Conservation (phyloP, 495 filamentous ascomycete species). For the Xylaria curta region DNA sequence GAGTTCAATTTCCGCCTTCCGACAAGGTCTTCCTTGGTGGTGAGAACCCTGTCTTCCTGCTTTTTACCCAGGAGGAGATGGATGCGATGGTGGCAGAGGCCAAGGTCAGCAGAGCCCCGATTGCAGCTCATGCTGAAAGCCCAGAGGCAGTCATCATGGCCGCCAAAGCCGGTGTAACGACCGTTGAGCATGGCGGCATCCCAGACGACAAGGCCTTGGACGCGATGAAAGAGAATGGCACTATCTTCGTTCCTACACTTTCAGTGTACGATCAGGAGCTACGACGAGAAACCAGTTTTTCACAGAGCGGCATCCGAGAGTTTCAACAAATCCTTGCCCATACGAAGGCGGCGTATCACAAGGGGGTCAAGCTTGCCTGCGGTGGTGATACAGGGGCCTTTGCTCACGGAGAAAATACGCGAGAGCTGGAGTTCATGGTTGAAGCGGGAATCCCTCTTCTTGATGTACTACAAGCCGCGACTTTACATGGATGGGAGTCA, state of each 20-base stretch:
- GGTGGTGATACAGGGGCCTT: constrained; percentile 61
- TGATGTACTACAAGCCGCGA: constrained; percentile 53
- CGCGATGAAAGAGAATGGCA: constrained; percentile 46
- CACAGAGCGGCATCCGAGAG: not conserved
- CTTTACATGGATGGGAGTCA: constrained; percentile 57
- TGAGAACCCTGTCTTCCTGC: constrained; percentile 50
- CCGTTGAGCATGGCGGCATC: constrained; percentile 57
- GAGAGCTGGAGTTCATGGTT: constrained; percentile 58
- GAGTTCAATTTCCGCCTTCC: constrained; percentile 31
- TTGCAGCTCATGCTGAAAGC: constrained; percentile 54
- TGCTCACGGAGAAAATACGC: constrained; percentile 55
- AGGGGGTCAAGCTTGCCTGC: constrained; percentile 52
- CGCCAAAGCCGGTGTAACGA: constrained; percentile 56
- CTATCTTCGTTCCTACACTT: constrained; percentile 59
- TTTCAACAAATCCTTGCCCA: constrained; percentile 35
- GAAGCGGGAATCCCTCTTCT: constrained; percentile 57
- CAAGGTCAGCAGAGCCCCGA: constrained; percentile 44
- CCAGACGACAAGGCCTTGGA: constrained; percentile 43
- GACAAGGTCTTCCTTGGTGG: constrained; percentile 37
- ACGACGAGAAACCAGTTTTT: constrained; percentile 21
- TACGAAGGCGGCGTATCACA: constrained; percentile 44
- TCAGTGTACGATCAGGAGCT: constrained; percentile 44
- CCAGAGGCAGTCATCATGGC: constrained; percentile 54
- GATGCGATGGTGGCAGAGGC: constrained; percentile 57
- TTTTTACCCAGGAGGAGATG: constrained; percentile 59